These are phyloP conservation scores for Capsella bursapastoris DNA, from an alignment of 345 rosid genomes.

Conservation along the genomic window DNA sequence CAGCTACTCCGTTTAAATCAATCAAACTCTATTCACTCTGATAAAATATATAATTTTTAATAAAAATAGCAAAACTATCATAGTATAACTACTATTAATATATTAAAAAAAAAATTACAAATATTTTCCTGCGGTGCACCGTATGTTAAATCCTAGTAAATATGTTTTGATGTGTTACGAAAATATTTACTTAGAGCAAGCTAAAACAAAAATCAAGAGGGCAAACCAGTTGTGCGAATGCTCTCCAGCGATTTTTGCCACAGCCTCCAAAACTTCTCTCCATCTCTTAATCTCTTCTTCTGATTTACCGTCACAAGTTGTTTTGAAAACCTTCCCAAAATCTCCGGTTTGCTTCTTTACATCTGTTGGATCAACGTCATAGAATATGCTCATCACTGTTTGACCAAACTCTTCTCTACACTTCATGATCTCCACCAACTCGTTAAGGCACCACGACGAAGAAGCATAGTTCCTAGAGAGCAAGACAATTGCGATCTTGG, in stretches of 20 bases:
- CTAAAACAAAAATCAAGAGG: neutral
- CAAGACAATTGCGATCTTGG: neutral
- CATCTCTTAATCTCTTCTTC: neutral
- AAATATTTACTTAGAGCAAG: neutral
- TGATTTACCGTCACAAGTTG: neutral
- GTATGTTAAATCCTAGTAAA: neutral
- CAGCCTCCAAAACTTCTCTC: neutral
- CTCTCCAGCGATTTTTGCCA: neutral
- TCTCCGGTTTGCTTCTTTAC: neutral
- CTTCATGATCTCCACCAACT: slow-evolving; percentile 15
- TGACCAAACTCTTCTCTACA: neutral
- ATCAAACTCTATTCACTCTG: no score
- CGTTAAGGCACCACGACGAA: neutral
- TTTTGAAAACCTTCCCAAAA: neutral
- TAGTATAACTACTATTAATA: no score
- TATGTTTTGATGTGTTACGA: neutral
- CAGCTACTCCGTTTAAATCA: no score
- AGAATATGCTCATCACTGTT: neutral
- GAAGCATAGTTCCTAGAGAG: neutral
- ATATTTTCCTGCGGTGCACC: neutral
- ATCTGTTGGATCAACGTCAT: neutral
- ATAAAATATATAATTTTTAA: no score
- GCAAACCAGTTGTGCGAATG: neutral
- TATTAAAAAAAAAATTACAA: no score
- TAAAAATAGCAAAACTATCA: no score